A percentile compares a stretch with the other conserved stretches of the same genome.
Conservation (phyloP, 2,329 filamentous ascomycete species). For the Aspergillus sojae region DNA sequence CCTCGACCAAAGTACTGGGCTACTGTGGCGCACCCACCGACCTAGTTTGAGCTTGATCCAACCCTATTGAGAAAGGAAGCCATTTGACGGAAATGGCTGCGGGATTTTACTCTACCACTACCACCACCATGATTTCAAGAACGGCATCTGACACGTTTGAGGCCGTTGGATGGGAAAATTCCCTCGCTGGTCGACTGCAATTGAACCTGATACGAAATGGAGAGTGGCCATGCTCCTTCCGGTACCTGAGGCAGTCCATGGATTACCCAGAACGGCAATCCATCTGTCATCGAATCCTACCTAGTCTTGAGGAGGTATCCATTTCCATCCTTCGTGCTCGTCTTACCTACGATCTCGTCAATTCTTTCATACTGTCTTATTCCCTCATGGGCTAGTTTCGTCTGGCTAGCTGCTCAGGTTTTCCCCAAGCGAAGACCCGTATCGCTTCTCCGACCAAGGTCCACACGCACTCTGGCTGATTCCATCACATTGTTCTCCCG, state of each 20-base stretch:
- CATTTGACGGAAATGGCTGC: constrained; percentile 1
- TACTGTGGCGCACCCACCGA: background rate
- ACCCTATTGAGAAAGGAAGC: background rate
- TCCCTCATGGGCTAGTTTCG: background rate
- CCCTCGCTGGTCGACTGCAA: background rate
- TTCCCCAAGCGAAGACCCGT: constrained; percentile 1
- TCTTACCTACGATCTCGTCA: too few species aligned
- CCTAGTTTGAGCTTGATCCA: constrained; percentile 4
- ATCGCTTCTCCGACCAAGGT: background rate
- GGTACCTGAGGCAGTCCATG: background rate
- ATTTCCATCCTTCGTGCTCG: background rate
- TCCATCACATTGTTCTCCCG: background rate
- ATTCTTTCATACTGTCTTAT: background rate
- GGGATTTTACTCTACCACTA: constrained; percentile 1
- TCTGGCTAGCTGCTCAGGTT: background rate
- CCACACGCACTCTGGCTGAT: background rate
- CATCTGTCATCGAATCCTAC: background rate
- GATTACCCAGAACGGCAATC: background rate
- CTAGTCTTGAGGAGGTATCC: background rate
- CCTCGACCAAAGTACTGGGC: background rate
- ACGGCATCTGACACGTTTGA: too few species aligned
- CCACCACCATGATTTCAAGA: background rate
- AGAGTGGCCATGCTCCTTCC: background rate
- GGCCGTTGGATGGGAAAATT: constrained; percentile 1
- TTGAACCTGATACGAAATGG: background rate